Base-by-base conservation (phyloP, 2,329 filamentous ascomycete species). In the Fusarium nurragi region DNA sequence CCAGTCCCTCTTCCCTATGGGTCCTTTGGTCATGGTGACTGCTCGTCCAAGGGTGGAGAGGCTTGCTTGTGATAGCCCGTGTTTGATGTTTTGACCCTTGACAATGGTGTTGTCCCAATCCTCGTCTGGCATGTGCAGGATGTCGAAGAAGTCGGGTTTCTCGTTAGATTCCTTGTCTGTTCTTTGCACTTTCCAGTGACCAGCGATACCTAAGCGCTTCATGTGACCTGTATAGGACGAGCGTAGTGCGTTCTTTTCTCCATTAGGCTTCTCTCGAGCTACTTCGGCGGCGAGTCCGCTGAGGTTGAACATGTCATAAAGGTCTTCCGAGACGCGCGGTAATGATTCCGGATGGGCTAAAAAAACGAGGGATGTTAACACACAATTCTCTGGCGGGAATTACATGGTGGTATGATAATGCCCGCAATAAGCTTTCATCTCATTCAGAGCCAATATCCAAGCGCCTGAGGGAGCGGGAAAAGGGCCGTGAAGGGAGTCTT, bases 161-260 rank as follows among this genome's bases (percentile, higher is more conserved):
- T 66, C 62, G 1, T 80, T 79, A 9, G 80, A 79, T 34, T 81
- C 78, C 19, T 80, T 77, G 38, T 87, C 84, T 68, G 85, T 84
- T 77, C 86, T 87, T 50, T 76, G 74, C 16, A 77, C 77, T 68
- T 89, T 87, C 68, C 88, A 90, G 58, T 86, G 84, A 11, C 87
- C 87, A 50, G 83, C 83, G 23, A 90, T 80, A 32, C 85, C 86
- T 28, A 89, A 77, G 41, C 82, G 83, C 79, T 89, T 89, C 74
- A 90, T 87, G 66, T 89, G 86, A 49, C 86, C 86, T 75, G 90
- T 90, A 79, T 89, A 90, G 16, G 87, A 89, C 74, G 89, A 89
- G 23, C 87, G 83, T 45, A 90, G 79, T 64, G 84, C 85, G 71
- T 89, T 89, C 80, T 89, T 89, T 74, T 88, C 85, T 65, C 87